These are phyloP conservation scores for Entoloma clypeatum DNA, from an alignment of 1,284 basidiomycete genomes.

Conservation along the genomic window DNA sequence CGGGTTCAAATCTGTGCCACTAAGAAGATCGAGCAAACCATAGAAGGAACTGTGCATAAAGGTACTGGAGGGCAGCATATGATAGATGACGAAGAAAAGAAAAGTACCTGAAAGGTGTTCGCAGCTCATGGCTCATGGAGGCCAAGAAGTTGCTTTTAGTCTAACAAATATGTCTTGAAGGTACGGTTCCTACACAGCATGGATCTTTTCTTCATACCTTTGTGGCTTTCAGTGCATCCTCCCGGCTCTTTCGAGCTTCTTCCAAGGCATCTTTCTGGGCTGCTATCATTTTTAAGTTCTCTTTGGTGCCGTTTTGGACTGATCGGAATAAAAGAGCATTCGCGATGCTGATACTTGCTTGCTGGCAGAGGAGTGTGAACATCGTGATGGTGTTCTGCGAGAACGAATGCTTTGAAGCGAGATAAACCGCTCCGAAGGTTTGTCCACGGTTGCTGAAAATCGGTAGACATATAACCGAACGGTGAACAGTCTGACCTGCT, in stretches of 20 bases:
- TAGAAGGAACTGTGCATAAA: slow-evolving; percentile 56
- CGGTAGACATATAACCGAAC: slow-evolving; percentile 63
- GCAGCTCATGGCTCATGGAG: slow-evolving; percentile 70
- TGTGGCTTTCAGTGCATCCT: slow-evolving; percentile 67
- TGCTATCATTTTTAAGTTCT: slow-evolving; percentile 72
- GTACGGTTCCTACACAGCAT: neutral
- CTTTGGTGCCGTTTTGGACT: slow-evolving; percentile 64
- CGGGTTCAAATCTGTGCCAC: slow-evolving; percentile 60
- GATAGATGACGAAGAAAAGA: neutral
- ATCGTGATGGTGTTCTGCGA: slow-evolving; percentile 57
- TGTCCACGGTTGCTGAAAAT: slow-evolving; percentile 71
- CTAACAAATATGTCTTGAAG: slow-evolving; percentile 30
- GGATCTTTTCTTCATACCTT: slow-evolving; percentile 39
- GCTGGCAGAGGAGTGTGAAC: slow-evolving; percentile 62
- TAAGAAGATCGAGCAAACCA: slow-evolving; percentile 62
- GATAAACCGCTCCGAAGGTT: slow-evolving; percentile 52
- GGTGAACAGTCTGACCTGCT: slow-evolving; percentile 52
- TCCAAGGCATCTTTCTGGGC: slow-evolving; percentile 63
- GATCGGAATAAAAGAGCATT: slow-evolving; percentile 71
- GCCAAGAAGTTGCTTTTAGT: slow-evolving; percentile 74
- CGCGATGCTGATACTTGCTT: slow-evolving; percentile 69
- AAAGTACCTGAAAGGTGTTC: slow-evolving; percentile 65
- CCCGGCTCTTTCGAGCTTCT: slow-evolving; percentile 60
- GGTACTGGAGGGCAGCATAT: slow-evolving; percentile 1
- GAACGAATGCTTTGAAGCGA: slow-evolving; percentile 62